These are phyloP conservation scores for Chlamydomonas sp. DNA, from an alignment of 139 green algal species.

Conservation along the genomic window DNA sequence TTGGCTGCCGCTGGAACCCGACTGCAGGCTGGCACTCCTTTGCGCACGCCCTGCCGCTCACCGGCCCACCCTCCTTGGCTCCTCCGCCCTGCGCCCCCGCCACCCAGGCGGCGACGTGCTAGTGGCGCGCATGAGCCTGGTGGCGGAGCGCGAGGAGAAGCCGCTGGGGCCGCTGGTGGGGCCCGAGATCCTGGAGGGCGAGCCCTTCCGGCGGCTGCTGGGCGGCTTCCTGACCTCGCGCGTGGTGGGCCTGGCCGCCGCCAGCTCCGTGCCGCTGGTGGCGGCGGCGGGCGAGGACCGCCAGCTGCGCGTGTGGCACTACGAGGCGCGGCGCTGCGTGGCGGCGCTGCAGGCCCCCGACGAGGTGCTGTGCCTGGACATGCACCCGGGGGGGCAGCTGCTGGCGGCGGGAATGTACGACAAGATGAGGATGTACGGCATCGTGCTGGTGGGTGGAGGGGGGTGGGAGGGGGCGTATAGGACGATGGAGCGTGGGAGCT, in stretches of 20 bases:
- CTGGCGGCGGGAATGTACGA: constrained; percentile 51
- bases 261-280: constrained; percentile 33
- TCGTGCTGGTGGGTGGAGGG: constrained; percentile 43
- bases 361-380: constrained; percentile 45
- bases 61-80: too few relatives aligned
- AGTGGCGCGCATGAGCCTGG: constrained; percentile 7
- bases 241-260: constrained; percentile 24
- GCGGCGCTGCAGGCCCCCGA: constrained; percentile 48
- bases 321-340: constrained; percentile 31
- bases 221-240: constrained; percentile 27
- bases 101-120: constrained; percentile 1
- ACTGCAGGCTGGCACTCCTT: too few relatives aligned
- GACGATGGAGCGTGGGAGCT: neutral
- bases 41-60: too few relatives aligned
- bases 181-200: constrained; percentile 37
- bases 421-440: constrained; percentile 48
- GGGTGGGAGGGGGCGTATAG: neutral
- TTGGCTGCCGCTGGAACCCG: too few relatives aligned
- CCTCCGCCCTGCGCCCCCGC: too few relatives aligned
- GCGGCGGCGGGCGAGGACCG: constrained; percentile 24
- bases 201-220: constrained; percentile 34
- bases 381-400: constrained; percentile 52
- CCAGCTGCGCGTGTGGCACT: constrained; percentile 47
- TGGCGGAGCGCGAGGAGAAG: constrained; percentile 44
- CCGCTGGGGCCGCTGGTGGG: constrained; percentile 36